Conservation (phyloP, 1,139 yeast genomes). For the Blastobotrys illinoisensis region DNA sequence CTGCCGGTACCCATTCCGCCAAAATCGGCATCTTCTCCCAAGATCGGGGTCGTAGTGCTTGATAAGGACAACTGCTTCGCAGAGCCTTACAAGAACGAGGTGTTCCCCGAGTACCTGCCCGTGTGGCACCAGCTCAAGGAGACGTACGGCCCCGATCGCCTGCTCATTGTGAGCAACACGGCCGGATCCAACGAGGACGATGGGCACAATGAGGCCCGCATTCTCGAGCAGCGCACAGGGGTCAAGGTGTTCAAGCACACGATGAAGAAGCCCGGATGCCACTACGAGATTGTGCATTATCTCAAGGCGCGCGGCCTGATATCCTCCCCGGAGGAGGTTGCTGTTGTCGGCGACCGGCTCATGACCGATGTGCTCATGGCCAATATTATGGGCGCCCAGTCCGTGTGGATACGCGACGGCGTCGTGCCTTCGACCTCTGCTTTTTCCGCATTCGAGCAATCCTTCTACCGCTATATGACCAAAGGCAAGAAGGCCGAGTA, state of each 20-base stretch:
- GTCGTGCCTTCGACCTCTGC: conserved; percentile 50
- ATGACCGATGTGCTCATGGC: conserved; percentile 94
- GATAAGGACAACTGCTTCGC: conserved; percentile 98
- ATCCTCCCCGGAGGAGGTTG: conserved; percentile 55
- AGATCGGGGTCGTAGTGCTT: conserved; percentile 71
- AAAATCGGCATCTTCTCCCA: conserved; percentile 16
- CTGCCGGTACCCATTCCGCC: conserved; percentile 40
- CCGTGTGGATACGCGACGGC: conserved; percentile 79
- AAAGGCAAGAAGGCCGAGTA: neutral
- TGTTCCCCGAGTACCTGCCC: conserved; percentile 67
- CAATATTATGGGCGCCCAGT: conserved; percentile 82
- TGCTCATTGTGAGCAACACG: conserved; percentile 83
- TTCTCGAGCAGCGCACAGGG: conserved; percentile 64
- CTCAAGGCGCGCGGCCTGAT: conserved; percentile 37
- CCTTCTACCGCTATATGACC: conserved; percentile 19
- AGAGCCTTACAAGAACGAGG: conserved; percentile 68
- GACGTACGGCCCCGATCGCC: conserved; percentile 56
- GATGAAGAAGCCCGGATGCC: conserved; percentile 88
- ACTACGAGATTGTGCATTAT: conserved; percentile 57
- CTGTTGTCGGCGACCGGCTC: conserved; percentile 83
- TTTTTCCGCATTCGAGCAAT: conserved; percentile 38
- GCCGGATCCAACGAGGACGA: conserved; percentile 84
- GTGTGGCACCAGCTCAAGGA: conserved; percentile 54
- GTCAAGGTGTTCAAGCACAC: conserved; percentile 73
- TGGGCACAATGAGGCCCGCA: conserved; percentile 53